Conservation (phyloP, 2,329 filamentous ascomycete species). For the Myotisia sp. region DNA sequence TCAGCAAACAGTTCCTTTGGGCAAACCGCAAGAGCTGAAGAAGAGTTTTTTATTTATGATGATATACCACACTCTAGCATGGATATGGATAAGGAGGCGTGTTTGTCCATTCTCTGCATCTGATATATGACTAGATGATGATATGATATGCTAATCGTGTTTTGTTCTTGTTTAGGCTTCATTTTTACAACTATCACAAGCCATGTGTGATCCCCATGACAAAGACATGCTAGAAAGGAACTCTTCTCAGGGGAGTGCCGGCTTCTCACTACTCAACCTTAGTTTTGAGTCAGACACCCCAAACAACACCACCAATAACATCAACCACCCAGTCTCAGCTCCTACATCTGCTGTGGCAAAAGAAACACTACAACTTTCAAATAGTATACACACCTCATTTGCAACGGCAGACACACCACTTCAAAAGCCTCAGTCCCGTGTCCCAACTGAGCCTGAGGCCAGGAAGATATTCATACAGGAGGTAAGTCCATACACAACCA, state of each 20-base stretch:
- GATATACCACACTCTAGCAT: slow-evolving; percentile 12
- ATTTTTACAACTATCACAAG: slow-evolving; percentile 5
- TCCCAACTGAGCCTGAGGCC: slow-evolving; percentile 24
- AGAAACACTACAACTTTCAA: no score
- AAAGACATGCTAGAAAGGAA: background rate
- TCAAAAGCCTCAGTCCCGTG: slow-evolving; percentile 10
- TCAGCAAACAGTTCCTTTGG: slow-evolving; percentile 14
- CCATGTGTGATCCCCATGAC: slow-evolving; percentile 1
- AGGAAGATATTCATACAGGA: slow-evolving; percentile 29
- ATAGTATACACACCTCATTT: slow-evolving; percentile 11
- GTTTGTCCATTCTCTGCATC: no score
- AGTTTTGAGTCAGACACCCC: slow-evolving; percentile 11
- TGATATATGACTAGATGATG: background rate
- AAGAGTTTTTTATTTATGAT: slow-evolving; percentile 15
- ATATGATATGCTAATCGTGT: background rate
- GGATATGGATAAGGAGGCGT: slow-evolving; percentile 13
- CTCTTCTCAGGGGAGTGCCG: slow-evolving; percentile 8
- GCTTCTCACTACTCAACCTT: slow-evolving; percentile 12
- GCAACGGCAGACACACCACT: slow-evolving; percentile 12
- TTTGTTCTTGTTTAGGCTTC: slow-evolving; percentile 5
- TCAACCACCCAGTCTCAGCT: slow-evolving; percentile 10
- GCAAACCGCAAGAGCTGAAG: slow-evolving; percentile 10
- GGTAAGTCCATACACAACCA: slow-evolving; percentile 14
- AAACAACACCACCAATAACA: slow-evolving; percentile 7
- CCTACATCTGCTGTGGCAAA: no score